Percentiles rank a stretch among this genome's conserved stretches.
Evolutionary conservation across 768 basidiomycete genomes (phyloP).

Genomic region (Rhizopogon roseolus): DNA sequence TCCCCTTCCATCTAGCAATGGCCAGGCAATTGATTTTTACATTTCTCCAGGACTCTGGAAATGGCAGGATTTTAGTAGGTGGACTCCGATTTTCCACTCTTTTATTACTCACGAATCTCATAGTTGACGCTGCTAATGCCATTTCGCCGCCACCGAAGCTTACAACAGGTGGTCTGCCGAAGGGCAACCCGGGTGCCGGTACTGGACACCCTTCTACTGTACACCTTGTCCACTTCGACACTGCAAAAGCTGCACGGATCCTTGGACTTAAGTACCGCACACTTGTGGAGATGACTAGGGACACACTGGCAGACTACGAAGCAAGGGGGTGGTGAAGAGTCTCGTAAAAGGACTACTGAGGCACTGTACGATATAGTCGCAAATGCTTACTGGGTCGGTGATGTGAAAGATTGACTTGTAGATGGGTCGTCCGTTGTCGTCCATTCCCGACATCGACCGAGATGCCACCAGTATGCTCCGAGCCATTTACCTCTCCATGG

Average conservation of each 20-base stretch:
- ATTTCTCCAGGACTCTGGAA: slow-evolving; percentile 17
- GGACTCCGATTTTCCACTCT: too few species aligned
- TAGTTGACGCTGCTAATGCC: slow-evolving; percentile 36
- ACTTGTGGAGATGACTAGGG: slow-evolving; percentile 35
- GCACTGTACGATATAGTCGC: too few species aligned
- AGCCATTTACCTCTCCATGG: too few species aligned
- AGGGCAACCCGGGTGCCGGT: slow-evolving; percentile 31
- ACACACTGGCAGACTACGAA: slow-evolving; percentile 38
- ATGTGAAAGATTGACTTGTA: too few species aligned
- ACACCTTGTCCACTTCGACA: slow-evolving; percentile 26
- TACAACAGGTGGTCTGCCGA: slow-evolving; percentile 18
- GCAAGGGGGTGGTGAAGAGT: slow-evolving; percentile 28
- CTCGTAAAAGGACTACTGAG: too few species aligned
- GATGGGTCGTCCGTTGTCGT: too few species aligned
- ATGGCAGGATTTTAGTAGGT: slow-evolving; percentile 28
- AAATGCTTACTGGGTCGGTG: too few species aligned
- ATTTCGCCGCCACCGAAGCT: slow-evolving; percentile 26
- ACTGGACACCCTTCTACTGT: slow-evolving; percentile 17
- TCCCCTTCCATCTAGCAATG: background rate
- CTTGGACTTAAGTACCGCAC: slow-evolving; percentile 38
- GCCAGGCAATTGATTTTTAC: background rate
- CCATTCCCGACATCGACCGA: too few species aligned
- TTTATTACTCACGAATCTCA: background rate
- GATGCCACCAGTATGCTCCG: too few species aligned
- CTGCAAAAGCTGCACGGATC: slow-evolving; percentile 33